Evolutionary conservation across 768 basidiomycete genomes (phyloP), one percentile per base, ranked within the genome.

Genomic region (Hericium coralloides): DNA sequence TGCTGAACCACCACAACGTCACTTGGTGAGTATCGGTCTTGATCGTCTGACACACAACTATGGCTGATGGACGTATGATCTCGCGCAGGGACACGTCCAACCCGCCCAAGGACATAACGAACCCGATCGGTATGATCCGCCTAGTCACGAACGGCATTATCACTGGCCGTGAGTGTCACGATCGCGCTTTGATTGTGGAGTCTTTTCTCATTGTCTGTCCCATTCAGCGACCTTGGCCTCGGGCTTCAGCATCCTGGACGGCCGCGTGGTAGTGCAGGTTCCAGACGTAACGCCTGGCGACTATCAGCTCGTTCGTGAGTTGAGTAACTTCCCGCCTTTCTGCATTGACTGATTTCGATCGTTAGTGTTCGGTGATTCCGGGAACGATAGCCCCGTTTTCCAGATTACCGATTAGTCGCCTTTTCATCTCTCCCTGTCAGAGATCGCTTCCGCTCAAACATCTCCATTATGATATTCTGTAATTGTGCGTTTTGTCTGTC

Each of bases 1-100:
- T 55, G 38, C 66, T 66, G 2, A 36, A 38, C 1, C 23, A 20
- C 20, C 50, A 31, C 25, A 52, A 26, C 36, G 23, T 52, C 50
- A 37, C 50, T 52, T 52, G 50, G 25, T 52, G 25, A 6, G 50
- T n/a, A n/a, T 14, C 12, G 14, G 15, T 4, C 36, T 10, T 4
- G 4, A 14, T n/a, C n/a, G n/a, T 4, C 4, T 10, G 14, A n/a
- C n/a, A n/a, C n/a, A n/a, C n/a, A n/a, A n/a, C n/a, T n/a, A n/a
- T n/a, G n/a, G n/a, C n/a, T n/a, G n/a, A n/a, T n/a, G n/a, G n/a
- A n/a, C n/a, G n/a, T n/a, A n/a, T n/a, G n/a, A n/a, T n/a, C n/a
- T 41, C 14, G 39, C 4, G n/a, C n/a, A 41, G 39, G 39, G 39
- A 41, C 39, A 41, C 39, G 2, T 41, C 39, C 14, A n/a, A 41